Conservation (phyloP, 257 asterid species). For the Petrea volubilis region DNA sequence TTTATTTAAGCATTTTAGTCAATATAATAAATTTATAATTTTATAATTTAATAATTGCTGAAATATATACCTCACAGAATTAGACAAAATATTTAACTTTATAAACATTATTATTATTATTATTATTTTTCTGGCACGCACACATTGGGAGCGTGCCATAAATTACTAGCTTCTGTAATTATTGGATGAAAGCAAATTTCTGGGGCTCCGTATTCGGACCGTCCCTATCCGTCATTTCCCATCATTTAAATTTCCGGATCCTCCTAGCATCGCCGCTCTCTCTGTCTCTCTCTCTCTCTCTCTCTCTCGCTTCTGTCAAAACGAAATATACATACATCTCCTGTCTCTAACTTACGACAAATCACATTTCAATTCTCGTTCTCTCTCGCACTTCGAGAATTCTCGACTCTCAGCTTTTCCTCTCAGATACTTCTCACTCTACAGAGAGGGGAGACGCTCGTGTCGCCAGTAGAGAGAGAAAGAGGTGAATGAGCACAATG, state of each 20-base stretch:
- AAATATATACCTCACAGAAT: too few relatives aligned
- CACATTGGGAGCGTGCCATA: too few relatives aligned
- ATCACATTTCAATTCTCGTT: conserved; percentile 34
- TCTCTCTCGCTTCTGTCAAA: conserved; percentile 24
- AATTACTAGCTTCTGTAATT: too few relatives aligned
- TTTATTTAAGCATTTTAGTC: too few relatives aligned
- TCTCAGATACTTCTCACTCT: conserved; percentile 18
- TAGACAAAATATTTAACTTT: too few relatives aligned
- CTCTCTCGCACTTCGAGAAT: conserved; percentile 32
- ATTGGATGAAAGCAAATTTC: too few relatives aligned
- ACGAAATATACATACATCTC: conserved; percentile 26
- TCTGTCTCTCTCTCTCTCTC: conserved; percentile 25
- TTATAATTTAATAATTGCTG: too few relatives aligned
- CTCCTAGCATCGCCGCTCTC: conserved; percentile 33
- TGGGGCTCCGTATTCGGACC: conserved; percentile 44
- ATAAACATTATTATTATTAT: too few relatives aligned
- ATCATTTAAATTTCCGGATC: conserved; percentile 59
- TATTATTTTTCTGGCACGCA: too few relatives aligned
- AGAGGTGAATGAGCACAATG: conserved; percentile 26
- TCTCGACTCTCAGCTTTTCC: conserved; percentile 29
- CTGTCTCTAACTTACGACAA: conserved; percentile 49
- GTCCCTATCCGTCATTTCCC: conserved; percentile 37
- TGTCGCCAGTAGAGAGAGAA: neutral
- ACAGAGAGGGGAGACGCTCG: neutral
- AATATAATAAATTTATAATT: too few relatives aligned